Evolutionary conservation across 495 filamentous ascomycete species (phyloP).

Genomic region (Extremus antarcticus): DNA sequence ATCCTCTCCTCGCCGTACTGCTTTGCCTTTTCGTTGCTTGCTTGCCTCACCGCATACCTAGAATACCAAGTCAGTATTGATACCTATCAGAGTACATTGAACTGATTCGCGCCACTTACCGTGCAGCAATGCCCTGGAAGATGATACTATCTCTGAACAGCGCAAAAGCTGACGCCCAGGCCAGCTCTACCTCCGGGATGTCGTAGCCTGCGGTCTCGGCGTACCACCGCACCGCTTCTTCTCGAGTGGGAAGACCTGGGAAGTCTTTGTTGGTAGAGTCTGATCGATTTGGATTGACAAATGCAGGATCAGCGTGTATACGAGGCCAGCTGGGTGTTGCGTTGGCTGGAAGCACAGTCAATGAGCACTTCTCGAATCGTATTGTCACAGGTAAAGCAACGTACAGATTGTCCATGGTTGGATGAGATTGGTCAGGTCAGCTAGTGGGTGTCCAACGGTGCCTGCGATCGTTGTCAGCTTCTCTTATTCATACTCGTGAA

Average conservation of each 20-base stretch:
- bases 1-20: slow-evolving; percentile 50
- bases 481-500: slow-evolving; percentile 21
- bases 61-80: not conserved
- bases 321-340: slow-evolving; percentile 23
- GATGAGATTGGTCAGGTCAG: slow-evolving; percentile 70
- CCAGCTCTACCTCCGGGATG: slow-evolving; percentile 39
- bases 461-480: slow-evolving; percentile 26
- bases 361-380: not conserved
- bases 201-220: slow-evolving; percentile 58
- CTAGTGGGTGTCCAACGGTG: slow-evolving; percentile 90
- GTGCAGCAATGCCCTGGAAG: slow-evolving; percentile 85
- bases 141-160: slow-evolving; percentile 55
- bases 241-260: slow-evolving; percentile 58
- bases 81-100: too few relatives aligned
- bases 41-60: slow-evolving; percentile 56
- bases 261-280: not conserved
- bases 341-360: not conserved
- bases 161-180: slow-evolving; percentile 45
- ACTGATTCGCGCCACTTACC: slow-evolving; percentile 43
- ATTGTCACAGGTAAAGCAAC: not conserved
- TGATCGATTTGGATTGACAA: slow-evolving; percentile 42
- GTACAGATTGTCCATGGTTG: slow-evolving; percentile 46
- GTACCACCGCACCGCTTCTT: slow-evolving; percentile 68
- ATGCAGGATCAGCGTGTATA: slow-evolving; percentile 30
- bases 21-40: slow-evolving; percentile 70